Evolutionary conservation across 2,329 filamentous ascomycete genomes (phyloP).

Genomic region (Fusarium brevicatenulatum): DNA sequence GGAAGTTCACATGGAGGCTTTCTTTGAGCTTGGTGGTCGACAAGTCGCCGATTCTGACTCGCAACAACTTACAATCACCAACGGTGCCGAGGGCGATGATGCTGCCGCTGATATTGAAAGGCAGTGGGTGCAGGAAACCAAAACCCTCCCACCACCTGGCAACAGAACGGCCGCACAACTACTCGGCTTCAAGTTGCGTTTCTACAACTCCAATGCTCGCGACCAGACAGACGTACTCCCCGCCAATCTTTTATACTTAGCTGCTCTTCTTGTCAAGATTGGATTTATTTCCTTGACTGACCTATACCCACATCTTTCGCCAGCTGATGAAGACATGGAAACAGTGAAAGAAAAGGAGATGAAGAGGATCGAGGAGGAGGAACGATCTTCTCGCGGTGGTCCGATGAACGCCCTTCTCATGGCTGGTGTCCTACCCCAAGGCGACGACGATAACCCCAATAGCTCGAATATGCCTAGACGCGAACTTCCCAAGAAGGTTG

Average conservation of each 20-base stretch:
- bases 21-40: constrained; percentile 86
- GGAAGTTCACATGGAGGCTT: constrained; percentile 80
- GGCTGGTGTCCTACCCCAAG: constrained; percentile 79
- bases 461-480: constrained; percentile 56
- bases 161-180: constrained; percentile 94
- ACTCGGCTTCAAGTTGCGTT: constrained; percentile 95
- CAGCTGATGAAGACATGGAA: constrained; percentile 85
- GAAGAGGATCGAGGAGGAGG: constrained; percentile 82
- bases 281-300: constrained; percentile 94
- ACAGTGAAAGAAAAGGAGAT: constrained; percentile 74
- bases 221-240: constrained; percentile 81
- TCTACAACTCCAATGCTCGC: constrained; percentile 85
- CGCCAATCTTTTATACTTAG: constrained; percentile 91
- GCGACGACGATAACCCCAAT: constrained; percentile 74
- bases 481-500: constrained; percentile 63
- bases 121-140: constrained; percentile 83
- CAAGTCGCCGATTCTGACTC: constrained; percentile 70
- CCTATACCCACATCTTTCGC: constrained; percentile 91
- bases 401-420: constrained; percentile 84
- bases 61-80: constrained; percentile 54
- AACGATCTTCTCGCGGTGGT: constrained; percentile 75
- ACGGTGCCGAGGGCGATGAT: constrained; percentile 52
- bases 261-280: constrained; percentile 93
- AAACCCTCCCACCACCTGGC: constrained; percentile 82
- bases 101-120: constrained; percentile 66